Evolutionary conservation across 371 early-diverging fungal species (phyloP).

Genomic region (Saksenaea oblongispora): DNA sequence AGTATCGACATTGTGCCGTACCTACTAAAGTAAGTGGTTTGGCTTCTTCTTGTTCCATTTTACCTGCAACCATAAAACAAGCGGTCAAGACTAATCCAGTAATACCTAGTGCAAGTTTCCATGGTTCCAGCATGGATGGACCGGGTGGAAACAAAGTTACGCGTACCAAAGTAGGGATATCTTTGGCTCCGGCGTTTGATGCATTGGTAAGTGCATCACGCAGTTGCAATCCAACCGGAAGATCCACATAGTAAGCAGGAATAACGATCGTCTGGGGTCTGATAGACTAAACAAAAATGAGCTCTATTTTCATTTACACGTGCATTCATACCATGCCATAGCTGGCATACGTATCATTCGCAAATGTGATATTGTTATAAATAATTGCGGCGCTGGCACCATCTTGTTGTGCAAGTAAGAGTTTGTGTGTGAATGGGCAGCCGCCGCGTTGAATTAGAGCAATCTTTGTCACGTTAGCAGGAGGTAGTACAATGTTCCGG

Average conservation of each 20-base stretch:
- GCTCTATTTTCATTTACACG: neutral
- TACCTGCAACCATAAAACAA: conserved; percentile 37
- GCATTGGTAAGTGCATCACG: conserved; percentile 17
- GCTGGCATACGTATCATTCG: conserved; percentile 9
- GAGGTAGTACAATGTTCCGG: too few relatives aligned
- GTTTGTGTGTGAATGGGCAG: conserved; percentile 31
- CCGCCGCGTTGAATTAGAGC: conserved; percentile 27
- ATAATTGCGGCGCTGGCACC: conserved; percentile 35
- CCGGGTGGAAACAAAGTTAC: conserved; percentile 28
- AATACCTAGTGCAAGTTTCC: conserved; percentile 55
- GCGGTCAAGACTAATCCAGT: conserved; percentile 45
- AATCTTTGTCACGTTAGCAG: conserved; percentile 19
- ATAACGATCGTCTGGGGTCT: conserved; percentile 25
- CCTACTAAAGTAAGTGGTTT: neutral
- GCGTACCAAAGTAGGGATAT: conserved; percentile 11
- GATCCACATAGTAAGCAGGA: conserved; percentile 30
- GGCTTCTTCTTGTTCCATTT: neutral
- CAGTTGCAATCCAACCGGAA: conserved; percentile 19
- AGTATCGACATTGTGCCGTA: neutral
- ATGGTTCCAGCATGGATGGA: conserved; percentile 33
- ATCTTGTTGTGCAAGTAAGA: conserved; percentile 27
- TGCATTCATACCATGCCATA: conserved; percentile 16
- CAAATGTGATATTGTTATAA: conserved; percentile 26
- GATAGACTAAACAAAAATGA: conserved; percentile 14
- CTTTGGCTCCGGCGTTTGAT: neutral